phyloP scores from a whole-genome alignment of 2,329 filamentous ascomycete species.

The Colletotrichum lindemuthianum region DNA sequence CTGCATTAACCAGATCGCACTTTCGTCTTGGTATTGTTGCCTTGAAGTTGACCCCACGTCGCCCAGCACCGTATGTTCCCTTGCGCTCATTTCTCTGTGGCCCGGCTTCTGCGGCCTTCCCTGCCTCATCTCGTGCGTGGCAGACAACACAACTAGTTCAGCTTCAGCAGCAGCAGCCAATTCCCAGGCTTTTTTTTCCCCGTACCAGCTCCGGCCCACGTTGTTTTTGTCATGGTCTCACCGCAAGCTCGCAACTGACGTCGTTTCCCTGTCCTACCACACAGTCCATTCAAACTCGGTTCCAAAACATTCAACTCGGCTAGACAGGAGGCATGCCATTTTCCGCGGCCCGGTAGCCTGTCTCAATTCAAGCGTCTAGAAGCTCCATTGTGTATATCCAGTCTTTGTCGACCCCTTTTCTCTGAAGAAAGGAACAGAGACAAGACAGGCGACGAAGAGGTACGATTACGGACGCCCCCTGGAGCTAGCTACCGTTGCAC shows the following conservation, averaged over 20 bases:
- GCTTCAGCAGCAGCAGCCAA: background rate
- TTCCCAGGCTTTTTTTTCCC: background rate
- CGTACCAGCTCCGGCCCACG: background rate
- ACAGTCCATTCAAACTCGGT: too few species aligned
- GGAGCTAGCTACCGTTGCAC: slow-evolving; percentile 30
- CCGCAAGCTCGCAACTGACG: slow-evolving; percentile 2
- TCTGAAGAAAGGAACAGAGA: slow-evolving; percentile 26
- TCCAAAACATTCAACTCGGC: background rate
- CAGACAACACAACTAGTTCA: background rate
- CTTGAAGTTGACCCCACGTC: too few species aligned
- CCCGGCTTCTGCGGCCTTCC: too few species aligned
- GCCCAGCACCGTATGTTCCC: too few species aligned
- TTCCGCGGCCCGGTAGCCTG: slow-evolving; percentile 18
- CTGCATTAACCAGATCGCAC: too few species aligned
- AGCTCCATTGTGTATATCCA: slow-evolving; percentile 1
- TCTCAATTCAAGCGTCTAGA: slow-evolving; percentile 1
- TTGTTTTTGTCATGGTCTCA: background rate
- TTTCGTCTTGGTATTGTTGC: too few species aligned
- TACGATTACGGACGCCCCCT: slow-evolving; percentile 19
- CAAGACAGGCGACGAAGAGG: slow-evolving; percentile 8
- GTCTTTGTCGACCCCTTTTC: slow-evolving; percentile 9
- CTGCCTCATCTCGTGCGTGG: too few species aligned
- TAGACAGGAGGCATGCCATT: slow-evolving; percentile 8
- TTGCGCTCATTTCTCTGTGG: too few species aligned
- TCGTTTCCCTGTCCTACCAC: background rate